Evolutionary conservation across 495 filamentous ascomycete genomes (phyloP), one percentile per base, ranked within the genome.

Genomic region (Ramalina intermedia): DNA sequence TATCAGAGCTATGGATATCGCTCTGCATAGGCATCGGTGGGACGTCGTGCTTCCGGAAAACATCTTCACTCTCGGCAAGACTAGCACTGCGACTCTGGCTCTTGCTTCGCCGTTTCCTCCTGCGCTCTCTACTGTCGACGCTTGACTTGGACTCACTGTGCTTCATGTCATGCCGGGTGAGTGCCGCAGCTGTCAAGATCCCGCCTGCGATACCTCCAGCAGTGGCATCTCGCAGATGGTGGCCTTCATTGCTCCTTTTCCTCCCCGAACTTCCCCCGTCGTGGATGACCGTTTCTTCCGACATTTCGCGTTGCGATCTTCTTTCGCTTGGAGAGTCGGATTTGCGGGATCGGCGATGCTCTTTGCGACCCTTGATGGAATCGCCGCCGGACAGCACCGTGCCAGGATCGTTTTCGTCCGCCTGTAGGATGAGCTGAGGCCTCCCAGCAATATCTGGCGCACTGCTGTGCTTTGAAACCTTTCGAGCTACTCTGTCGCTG

Each of bases 11-110:
- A 42, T 82, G 75, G 24, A 93, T 75, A 39, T 85, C 85, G 62
- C 88, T 93, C 60, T 78, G 79, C 59, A 93, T 72, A 2, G 88
- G 89, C 81, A 95, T 84, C 1, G 82, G 84, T 12, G 87, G 79
- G n/a, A 76, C 66, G 41, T 73, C 73, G 51, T 76, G 72, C 64
- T 65, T 82, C 64, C 66, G 69, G 68, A 67, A 83, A 61, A 67
- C 77, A 58, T 66, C 75, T 68, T 69, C 81, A 63, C 70, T 75
- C 69, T 50, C 74, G 47, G 79, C 74, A 49, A 75, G 55, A 55
- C 72, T 79, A 14, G 65, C 70, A 27, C 67, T 72, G 20, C 80
- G 67, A 52, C 76, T 80, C 14, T 65, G 64, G 49, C 72, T 76
- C 51, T 69, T 78, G 17, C 63, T 66, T 46, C 67, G 62, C 54